Base-by-base conservation (phyloP, 495 filamentous ascomycete species). In the Annulohypoxylon maeteangense region DNA sequence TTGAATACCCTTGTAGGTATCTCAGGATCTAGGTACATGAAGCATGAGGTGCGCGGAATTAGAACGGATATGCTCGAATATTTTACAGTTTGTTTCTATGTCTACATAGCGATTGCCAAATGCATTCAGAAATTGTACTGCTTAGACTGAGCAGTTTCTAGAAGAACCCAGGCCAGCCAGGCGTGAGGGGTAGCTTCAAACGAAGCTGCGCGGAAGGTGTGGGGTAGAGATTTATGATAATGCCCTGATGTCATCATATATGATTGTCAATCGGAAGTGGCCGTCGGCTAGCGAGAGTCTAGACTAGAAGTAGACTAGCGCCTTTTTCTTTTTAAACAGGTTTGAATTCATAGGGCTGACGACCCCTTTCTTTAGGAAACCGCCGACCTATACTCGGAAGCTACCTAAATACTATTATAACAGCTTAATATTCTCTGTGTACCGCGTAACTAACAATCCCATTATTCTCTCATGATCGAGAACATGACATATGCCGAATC, bases 201-300 rank as follows among this genome's bases (percentile, higher is more conserved):
- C 14, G 47, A 65, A 61, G 61, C 60, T 61, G 61, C 45, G 59
- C 59, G 20, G 4, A 38, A 63, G 31, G 25, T 57, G 58, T 63
- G 67, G 68, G 68, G 68, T 61, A 65, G 29, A 22, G 7, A 12
- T 8, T n/a, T n/a, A n/a, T 59, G 53, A 45, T 25, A 22, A 7
- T 7, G 14, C 50, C 18, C n/a, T 72, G 69, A 72, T 72, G 69
- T 72, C 69, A 72, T 72, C 69, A 72, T 71, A 25, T 32, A 57
- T 27, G 25, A 51, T 6, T 22, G 32, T 48, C 16, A 32, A 66
- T 71, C 62, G 68, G 68, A 62, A 62, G 23, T 4, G 20, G 14
- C 62, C 48, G 48, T 54, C 45, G 42, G 57, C 31, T 45, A 6
- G 53, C 36, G 20, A 10, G 12, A 8, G n/a, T 31, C 32, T 31